A percentile compares a stretch with the other conserved stretches of the same genome.
These are phyloP conservation scores for Chrysosporium queenslandicum DNA, from an alignment of 2,329 filamentous ascomycete species.

Conservation along the genomic window DNA sequence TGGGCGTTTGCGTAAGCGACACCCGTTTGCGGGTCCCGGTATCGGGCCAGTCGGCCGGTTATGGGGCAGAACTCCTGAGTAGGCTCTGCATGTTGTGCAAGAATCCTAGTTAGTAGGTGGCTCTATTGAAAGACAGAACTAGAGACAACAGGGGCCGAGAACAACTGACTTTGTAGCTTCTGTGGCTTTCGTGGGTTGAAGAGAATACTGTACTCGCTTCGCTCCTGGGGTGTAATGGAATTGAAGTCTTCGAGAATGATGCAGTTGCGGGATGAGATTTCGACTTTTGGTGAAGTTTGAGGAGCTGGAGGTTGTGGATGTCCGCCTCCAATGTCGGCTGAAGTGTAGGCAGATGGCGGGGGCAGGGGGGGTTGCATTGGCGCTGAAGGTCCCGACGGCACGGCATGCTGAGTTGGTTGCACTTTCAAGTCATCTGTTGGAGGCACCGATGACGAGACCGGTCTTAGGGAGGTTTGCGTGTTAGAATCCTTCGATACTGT, in stretches of 20 bases:
- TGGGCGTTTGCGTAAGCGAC: slow-evolving; percentile 68
- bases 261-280: slow-evolving; percentile 38
- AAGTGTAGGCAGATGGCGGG: background rate
- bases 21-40: slow-evolving; percentile 74
- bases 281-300: slow-evolving; percentile 10
- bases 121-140: too few species aligned
- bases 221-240: slow-evolving; percentile 45
- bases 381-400: slow-evolving; percentile 7
- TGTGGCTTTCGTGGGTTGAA: slow-evolving; percentile 44
- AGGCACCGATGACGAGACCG: background rate
- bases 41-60: slow-evolving; percentile 69
- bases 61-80: slow-evolving; percentile 60
- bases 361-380: background rate
- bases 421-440: background rate
- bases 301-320: background rate
- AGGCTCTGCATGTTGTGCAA: slow-evolving; percentile 35
- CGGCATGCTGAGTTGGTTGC: background rate
- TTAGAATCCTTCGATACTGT: background rate
- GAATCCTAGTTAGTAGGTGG: background rate
- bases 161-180: slow-evolving; percentile 40
- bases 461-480: background rate
- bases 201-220: slow-evolving; percentile 45
- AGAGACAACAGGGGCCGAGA: background rate
- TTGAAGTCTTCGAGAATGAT: slow-evolving; percentile 52
- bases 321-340: too few species aligned